These are phyloP conservation scores for Coemansia sp. DNA, from an alignment of 192 early-diverging fungal genomes.

Conservation along the genomic window DNA sequence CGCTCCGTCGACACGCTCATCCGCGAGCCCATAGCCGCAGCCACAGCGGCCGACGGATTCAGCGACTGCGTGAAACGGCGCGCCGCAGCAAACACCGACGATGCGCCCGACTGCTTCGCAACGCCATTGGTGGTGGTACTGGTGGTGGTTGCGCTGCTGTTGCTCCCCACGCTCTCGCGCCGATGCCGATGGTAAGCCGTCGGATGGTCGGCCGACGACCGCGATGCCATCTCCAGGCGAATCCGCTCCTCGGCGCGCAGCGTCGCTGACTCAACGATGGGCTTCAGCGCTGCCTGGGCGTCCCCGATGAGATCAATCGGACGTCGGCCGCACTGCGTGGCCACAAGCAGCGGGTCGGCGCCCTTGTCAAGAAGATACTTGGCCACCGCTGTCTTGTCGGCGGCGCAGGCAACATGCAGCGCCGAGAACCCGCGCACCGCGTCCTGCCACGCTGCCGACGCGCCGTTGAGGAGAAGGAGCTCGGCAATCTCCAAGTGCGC, in stretches of 20 bases:
- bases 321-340: conserved; percentile 6
- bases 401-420: conserved; percentile 36
- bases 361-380: conserved; percentile 44
- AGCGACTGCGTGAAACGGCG: conserved; percentile 43
- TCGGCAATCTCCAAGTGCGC: conserved; percentile 42
- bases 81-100: conserved; percentile 26
- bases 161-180: conserved; percentile 1
- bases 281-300: background rate
- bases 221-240: conserved; percentile 8
- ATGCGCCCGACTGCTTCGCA: background rate
- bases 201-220: background rate
- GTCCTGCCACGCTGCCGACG: conserved; percentile 17
- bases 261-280: conserved; percentile 17
- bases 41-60: conserved; percentile 16
- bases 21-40: conserved; percentile 11
- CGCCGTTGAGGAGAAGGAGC: conserved; percentile 49
- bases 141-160: conserved; percentile 12
- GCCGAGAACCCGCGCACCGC: conserved; percentile 12
- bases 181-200: background rate
- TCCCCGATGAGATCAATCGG: conserved; percentile 16
- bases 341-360: conserved; percentile 26
- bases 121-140: background rate
- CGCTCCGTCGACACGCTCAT: conserved; percentile 55
- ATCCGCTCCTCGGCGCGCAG: conserved; percentile 24
- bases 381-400: conserved; percentile 1